phyloP scores from a whole-genome alignment of 129 eudicot genomes.

The Flaveria robusta region DNA sequence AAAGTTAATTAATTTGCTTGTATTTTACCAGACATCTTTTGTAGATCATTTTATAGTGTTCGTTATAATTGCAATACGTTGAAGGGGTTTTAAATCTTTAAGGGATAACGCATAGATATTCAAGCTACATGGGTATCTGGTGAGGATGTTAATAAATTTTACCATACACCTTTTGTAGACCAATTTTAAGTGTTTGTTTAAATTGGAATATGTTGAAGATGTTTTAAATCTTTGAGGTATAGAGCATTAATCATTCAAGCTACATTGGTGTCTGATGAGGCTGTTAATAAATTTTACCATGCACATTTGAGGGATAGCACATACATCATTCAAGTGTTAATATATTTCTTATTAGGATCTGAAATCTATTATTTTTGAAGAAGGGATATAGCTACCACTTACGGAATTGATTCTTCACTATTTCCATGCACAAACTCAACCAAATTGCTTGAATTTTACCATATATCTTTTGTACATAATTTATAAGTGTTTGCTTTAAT shows the following conservation, averaged over 20 bases:
- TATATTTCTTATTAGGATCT: no score
- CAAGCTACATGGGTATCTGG: not conserved
- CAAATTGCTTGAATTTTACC: no score
- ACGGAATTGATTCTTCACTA: no score
- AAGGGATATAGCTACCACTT: no score
- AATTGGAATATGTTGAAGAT: constrained; percentile 5
- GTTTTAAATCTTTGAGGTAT: not conserved
- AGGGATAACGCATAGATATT: not conserved
- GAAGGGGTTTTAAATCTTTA: not conserved
- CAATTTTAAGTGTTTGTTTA: not conserved
- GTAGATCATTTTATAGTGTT: not conserved
- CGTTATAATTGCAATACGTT: not conserved
- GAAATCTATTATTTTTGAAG: no score
- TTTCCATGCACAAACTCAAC: no score
- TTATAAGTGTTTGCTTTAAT: no score
- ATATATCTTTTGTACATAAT: no score
- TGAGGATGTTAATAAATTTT: not conserved
- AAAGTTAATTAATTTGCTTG: not conserved
- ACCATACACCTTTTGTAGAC: not conserved
- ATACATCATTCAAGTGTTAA: no score
- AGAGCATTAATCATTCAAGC: constrained; percentile 6
- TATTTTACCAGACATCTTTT: not conserved
- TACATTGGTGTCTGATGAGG: not conserved
- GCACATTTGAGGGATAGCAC: no score
- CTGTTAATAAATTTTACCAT: no score